Base-by-base conservation (phyloP, 164 flowering plant genomes). In the Kalanchoe fedtschenkoi region DNA sequence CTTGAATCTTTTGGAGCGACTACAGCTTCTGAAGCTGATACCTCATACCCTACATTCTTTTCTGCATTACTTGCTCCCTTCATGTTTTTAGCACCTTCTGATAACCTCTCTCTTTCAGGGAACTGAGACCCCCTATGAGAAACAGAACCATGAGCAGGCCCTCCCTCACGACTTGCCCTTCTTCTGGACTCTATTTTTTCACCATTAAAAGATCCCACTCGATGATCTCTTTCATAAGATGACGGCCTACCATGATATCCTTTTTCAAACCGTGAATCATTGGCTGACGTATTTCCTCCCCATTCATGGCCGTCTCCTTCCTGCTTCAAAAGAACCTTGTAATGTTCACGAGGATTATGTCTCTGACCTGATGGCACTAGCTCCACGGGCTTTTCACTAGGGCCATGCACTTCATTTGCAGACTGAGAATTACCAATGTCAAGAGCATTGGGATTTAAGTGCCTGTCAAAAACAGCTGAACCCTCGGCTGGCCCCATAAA, bases 301-400 rank as follows among this genome's bases (percentile, higher is more conserved):
- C 70, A 82, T 41, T 75, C 79, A 82, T 74, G 71, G 46, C 77
- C 77, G 70, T 90, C 75, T n/a, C 71, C 82, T 61, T 26, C 32
- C 3, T 76, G 91, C 78, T 89, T 86, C 74, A 79, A 29, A 61
- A 83, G 82, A 68, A 79, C 88, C 69, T 75, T 81, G 74, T 76
- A 74, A 5, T 83, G 86, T 46, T 80, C 83, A 64, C 62, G 77
- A 60, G 69, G 19, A 68, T 79, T 82, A 37, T 65, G 79, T 35
- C 68, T 68, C 72, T 73, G 84, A 64, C 71, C 74, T 65, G 75
- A 44, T 34, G 79, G 92, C 53, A 65, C 72, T 43, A 24, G 78
- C 63, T 30, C 65, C 57, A 65, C 74, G 6, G 62, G 26, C 33
- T 76, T 67, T 6, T 70, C 70, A 51, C 66, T 19, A 39, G 82